Base-by-base conservation (phyloP, 1,139 yeast species). In the Kurtzmaniella quercitrusa region DNA sequence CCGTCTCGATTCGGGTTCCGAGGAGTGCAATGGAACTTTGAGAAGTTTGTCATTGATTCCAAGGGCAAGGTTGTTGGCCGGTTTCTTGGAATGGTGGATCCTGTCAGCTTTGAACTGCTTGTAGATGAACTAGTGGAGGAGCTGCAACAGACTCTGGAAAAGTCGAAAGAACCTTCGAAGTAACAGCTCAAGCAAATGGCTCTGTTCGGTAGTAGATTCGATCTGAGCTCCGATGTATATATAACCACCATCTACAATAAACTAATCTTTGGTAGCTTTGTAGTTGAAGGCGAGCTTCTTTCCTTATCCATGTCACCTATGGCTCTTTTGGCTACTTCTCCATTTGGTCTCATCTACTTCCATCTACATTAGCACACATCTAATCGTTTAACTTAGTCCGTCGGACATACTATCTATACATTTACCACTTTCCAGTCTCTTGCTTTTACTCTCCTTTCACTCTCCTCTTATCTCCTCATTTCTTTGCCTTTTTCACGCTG, bases 21-120 rank as follows among this genome's bases (percentile, higher is more conserved):
- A 48, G 93, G 95, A 25, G 77, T 91, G 55, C 82, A 87, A 62
- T 93, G 98, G 98, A 93, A 93, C 70, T 93, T 91, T 61, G 98
- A 91, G 64, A 93, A 93, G 71, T 93, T 93, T 68, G 57, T 93
- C 43, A 62, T 93, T 44, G 82, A 83, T 60, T 75, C 75, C 55
- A 57, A 79, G 2, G 98, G 98, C 42, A 60, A 77, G 1, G 96
- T 90, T 38, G 79, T 77, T 39, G 74, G 72, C 46, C 77, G 98
- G 59, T 87, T 75, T 65, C 75, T 82, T 7, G 79, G 95, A 6
- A 68, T 81, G 45, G 79, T 88, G 24, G 73, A 82, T 40, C 98
- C 98, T 24, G 55, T 66, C 34, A 67, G 74, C 15, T 60, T 86
- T 39, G 85, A 78, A 53, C 52, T 63, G 23, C 64, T 69, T 24